Percentiles rank a stretch among this genome's conserved stretches.
Evolutionary conservation across 139 green algal species (phyloP).

Genomic region (Volvox africanus): DNA sequence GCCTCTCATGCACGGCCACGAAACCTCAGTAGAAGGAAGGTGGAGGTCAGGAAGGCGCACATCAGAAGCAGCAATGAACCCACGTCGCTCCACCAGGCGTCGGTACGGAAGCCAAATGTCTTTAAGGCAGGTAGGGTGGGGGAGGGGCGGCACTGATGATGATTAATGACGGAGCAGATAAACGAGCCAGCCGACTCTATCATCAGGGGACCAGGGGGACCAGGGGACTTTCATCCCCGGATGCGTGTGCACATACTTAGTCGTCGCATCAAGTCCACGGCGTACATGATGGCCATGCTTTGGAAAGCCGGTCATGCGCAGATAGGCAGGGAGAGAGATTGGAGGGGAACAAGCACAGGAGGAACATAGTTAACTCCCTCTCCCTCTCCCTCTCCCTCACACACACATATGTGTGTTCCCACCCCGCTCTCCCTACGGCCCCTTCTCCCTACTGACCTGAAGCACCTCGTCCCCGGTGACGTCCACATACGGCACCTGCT

Average conservation of each 20-base stretch:
- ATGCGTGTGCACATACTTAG: too few species aligned
- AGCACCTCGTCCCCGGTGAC: conserved; percentile 75
- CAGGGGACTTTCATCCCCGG: too few species aligned
- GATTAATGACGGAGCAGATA: neutral
- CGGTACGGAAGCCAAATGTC: conserved; percentile 72
- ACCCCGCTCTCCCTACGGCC: neutral
- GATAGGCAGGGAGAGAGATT: too few species aligned
- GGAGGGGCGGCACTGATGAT: neutral
- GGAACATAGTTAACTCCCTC: too few species aligned
- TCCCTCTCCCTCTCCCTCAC: neutral
- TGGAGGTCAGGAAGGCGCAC: conserved; percentile 60
- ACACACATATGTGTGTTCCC: neutral
- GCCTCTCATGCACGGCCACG: conserved; percentile 38
- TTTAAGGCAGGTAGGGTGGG: neutral
- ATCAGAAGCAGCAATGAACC: conserved; percentile 54
- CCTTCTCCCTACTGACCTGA: conserved; percentile 15
- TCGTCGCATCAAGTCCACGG: too few species aligned
- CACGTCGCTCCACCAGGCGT: conserved; percentile 58
- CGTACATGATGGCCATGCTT: too few species aligned
- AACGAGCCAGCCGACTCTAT: too few species aligned
- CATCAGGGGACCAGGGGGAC: too few species aligned
- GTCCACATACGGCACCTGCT: conserved; percentile 64
- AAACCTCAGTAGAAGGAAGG: conserved; percentile 71
- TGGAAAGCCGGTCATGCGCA: too few species aligned
- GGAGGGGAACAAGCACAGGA: too few species aligned